These are phyloP conservation scores for Sophora flavescens DNA, from an alignment of 306 rosid genomes.

Conservation along the genomic window DNA sequence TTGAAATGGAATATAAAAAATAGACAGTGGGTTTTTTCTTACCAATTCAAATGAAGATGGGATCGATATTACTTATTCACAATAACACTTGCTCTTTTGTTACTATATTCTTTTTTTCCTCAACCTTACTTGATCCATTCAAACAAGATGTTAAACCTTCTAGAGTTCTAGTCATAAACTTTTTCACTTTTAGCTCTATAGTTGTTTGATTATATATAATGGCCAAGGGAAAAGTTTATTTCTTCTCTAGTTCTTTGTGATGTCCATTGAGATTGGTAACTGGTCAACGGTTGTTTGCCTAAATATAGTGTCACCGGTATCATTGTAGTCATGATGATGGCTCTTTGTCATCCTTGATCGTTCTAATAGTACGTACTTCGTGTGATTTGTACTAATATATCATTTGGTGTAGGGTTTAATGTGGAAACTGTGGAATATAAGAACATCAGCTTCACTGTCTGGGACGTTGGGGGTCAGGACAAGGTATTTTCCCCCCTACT, in stretches of 20 bases:
- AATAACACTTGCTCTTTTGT: too few species aligned
- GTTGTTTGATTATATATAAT: not conserved
- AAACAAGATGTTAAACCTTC: not conserved
- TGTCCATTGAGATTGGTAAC: too few species aligned
- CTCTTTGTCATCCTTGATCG: not conserved
- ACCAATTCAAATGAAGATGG: not conserved
- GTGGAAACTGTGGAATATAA: conserved; percentile 97
- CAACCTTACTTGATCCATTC: not conserved
- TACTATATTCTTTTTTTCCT: too few species aligned
- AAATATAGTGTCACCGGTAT: not conserved
- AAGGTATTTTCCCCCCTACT: conserved; percentile 73
- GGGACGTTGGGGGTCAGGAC: conserved; percentile 99
- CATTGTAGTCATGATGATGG: not conserved
- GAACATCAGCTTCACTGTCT: conserved; percentile 97
- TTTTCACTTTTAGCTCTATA: not conserved
- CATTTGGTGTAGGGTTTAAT: conserved; percentile 71
- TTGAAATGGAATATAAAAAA: not conserved
- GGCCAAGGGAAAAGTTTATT: not conserved
- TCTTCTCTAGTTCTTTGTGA: too few species aligned
- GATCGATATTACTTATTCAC: not conserved
- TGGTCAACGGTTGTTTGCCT: too few species aligned
- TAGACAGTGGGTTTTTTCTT: not conserved
- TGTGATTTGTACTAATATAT: conserved; percentile 32
- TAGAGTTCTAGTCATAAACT: not conserved
- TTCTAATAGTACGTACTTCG: not conserved